phyloP scores from a whole-genome alignment of 176 grass and related monocot species.

The Pontederia crassipes region DNA sequence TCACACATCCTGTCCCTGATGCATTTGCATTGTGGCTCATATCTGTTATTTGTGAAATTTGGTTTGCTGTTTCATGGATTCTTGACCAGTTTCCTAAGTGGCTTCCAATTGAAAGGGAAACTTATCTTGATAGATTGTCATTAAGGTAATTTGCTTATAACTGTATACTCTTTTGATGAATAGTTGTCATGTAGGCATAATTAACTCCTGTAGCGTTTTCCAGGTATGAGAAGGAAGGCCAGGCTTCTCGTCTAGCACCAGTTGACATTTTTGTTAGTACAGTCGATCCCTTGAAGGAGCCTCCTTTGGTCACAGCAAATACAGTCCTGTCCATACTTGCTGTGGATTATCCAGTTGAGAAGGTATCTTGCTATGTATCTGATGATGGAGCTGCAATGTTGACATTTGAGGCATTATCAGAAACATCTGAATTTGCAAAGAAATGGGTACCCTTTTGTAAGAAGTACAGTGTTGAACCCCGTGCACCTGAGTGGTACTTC shows the following conservation, averaged over 20 bases:
- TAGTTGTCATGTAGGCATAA: not conserved
- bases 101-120: slow-evolving; percentile 87
- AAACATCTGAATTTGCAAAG: slow-evolving; percentile 98
- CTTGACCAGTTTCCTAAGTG: slow-evolving; percentile 98
- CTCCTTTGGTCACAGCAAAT: slow-evolving; percentile 87
- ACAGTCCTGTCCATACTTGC: slow-evolving; percentile 87
- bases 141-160: slow-evolving; percentile 29
- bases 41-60: slow-evolving; percentile 96
- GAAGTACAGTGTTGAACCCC: slow-evolving; percentile 69
- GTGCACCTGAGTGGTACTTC: slow-evolving; percentile 84
- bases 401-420: slow-evolving; percentile 80
- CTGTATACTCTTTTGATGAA: not conserved
- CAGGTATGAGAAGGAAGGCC: slow-evolving; percentile 91
- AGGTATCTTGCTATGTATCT: slow-evolving; percentile 94
- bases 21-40: slow-evolving; percentile 94
- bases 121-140: slow-evolving; percentile 80
- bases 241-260: slow-evolving; percentile 48
- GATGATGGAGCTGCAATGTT: slow-evolving; percentile 97
- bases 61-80: slow-evolving; percentile 95
- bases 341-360: slow-evolving; percentile 79
- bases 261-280: slow-evolving; percentile 92
- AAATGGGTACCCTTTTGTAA: slow-evolving; percentile 94
- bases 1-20: slow-evolving; percentile 59
- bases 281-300: slow-evolving; percentile 82
- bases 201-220: slow-evolving; percentile 2